Percentiles rank a stretch among this genome's conserved stretches.
Evolutionary conservation across 176 grass and related monocot species (phyloP).

Genomic region (Triticum monococcum): DNA sequence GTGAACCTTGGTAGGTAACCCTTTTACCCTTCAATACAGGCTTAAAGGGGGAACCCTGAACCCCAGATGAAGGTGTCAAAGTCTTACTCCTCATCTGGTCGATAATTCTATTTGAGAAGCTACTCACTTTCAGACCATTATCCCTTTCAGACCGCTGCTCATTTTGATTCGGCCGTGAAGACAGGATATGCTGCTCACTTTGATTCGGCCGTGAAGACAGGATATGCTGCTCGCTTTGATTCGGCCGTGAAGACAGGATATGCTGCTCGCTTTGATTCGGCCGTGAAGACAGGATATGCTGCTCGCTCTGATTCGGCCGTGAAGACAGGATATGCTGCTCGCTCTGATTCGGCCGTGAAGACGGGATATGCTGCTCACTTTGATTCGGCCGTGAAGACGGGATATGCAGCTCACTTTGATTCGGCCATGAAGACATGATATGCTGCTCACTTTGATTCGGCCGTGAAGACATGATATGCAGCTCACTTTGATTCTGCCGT

Average conservation of each 20-base stretch:
- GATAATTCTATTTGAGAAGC: slow-evolving; percentile 44
- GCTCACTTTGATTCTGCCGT: background rate
- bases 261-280: background rate
- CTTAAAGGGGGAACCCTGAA: slow-evolving; percentile 47
- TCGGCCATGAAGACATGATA: background rate
- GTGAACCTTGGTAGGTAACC: slow-evolving; percentile 34
- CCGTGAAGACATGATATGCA: background rate
- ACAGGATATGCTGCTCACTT: background rate
- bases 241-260: background rate
- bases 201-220: background rate
- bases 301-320: background rate
- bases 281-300: background rate
- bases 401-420: background rate
- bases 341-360: background rate
- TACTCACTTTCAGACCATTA: slow-evolving; percentile 35
- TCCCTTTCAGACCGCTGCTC: slow-evolving; percentile 41
- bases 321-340: background rate
- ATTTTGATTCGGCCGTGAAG: slow-evolving; percentile 13
- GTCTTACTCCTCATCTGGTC: slow-evolving; percentile 50
- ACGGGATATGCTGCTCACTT: background rate
- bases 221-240: background rate
- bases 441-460: background rate
- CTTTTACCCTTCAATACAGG: slow-evolving; percentile 79
- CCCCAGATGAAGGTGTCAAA: slow-evolving; percentile 25
- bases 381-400: background rate